Evolutionary conservation across 2,329 filamentous ascomycete species (phyloP), one percentile per base, ranked within the genome.

Genomic region (Pseudogymnoascus destructans): DNA sequence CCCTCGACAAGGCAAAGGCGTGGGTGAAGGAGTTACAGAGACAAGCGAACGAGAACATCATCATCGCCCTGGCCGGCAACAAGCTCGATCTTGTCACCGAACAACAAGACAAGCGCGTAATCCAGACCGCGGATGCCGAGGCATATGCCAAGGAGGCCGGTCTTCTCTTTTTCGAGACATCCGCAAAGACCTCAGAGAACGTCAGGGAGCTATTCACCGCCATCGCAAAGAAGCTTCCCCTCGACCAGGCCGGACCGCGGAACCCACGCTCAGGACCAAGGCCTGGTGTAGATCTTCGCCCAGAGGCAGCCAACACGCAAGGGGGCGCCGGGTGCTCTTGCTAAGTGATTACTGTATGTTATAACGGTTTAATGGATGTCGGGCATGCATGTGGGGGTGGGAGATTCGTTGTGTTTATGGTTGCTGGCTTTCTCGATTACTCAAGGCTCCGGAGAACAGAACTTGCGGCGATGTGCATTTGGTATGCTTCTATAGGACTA

Each of bases 11-110:
- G 79, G 95, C 95, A 66, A 98, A 98, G 75, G 87, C 91, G 46
- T 98, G 93, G 93, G 92, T 98, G 60, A 97, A 97, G 76, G 93
- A 98, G 72, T 84, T 98, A 58, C 93, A 98, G 74, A 86, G 93
- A 70, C 93, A 98, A 75, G 93, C 95, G 63, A 98, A 97, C 77
- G 93, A 98, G 75, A 97, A 97, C 75, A 98, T 98, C 73, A 91
- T 98, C 73, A 98, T 98, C 69, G 93, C 93, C 52, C 84, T 98
- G 42, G 93, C 92, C 57, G 93, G 93, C 63, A 98, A 98, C 80
- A 97, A 98, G 77, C 79, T 95, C 69, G 93, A 98, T 79, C 77
- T 98, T 66, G 93, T 96, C 62, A 91, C 84, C 63, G 91, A 95
- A 70, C 87, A 89, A 70, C 92, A 92, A 54, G 92, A 96, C 72